Base-by-base conservation (phyloP, 768 basidiomycete genomes). In the Suillus ampliporus region DNA sequence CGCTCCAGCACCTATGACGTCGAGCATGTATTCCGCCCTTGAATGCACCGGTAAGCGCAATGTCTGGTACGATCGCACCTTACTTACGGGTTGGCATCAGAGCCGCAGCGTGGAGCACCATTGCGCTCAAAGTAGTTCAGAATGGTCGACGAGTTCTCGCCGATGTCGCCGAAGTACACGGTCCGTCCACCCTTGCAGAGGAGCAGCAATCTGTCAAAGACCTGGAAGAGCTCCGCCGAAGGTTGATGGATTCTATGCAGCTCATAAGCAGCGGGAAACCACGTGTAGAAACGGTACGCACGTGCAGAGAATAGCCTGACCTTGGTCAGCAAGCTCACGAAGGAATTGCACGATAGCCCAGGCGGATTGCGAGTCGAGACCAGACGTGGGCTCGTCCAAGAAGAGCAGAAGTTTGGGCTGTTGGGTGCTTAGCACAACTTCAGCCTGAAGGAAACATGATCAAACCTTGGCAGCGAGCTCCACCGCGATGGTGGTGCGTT, bases 231-330 rank as follows among this genome's bases (percentile, higher is more conserved):
- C 56, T 82, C 69, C 14, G 82, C 80, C 57, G 79, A 79, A 15
- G 80, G 80, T 63, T 66, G 94, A 65, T 94, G 92, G 67, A 95
- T 94, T 6, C 47, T 48, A 14, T 15, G 26, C 15, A 26, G 26
- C 15, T 48, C 47, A 17, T 26, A 5, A 48, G 23, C 26, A 17
- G 47, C 1, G 14, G 23, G 47, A 17, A 15, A 28, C 47, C 15
- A 26, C 15, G 9, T 19, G 50, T 28, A 26, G 31, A 48, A 48
- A 26, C 26, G 23, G 23, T 4, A 28, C 26, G 26, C 78, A 77
- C 28, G 80, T 85, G 71, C 82, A 83, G 14, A 85, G 73, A 64
- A 84, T 83, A 61, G 82, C 79, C 65, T 83, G 82, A 19, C 83
- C 83, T 41, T 77, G 76, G 60, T 79, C 77, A 51, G 82, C 81